Base-by-base conservation (phyloP, 208 protist genomes). In the Trypanosomatidae sp. region DNA sequence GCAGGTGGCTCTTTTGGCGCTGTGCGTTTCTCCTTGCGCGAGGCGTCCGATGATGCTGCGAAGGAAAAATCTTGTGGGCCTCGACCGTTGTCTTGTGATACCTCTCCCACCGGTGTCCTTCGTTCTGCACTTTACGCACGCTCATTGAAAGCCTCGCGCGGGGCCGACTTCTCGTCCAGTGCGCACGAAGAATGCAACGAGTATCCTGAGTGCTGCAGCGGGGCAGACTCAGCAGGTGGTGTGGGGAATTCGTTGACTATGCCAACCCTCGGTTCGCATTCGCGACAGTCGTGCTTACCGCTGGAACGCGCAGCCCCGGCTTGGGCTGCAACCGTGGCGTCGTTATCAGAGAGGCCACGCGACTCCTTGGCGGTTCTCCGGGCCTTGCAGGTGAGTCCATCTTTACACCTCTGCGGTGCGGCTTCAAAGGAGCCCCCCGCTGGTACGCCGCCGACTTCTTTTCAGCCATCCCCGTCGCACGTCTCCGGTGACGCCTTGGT, bases 281-380 rank as follows among this genome's bases (percentile, higher is more conserved):
- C 60, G 9, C 2, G 36, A 47, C 13, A 65, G 4, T 17, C 39
- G 17, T 25, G 36, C 60, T 28, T 8, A 1, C 39, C 22, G 12
- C 36, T n/a, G 36, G 60, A 13, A 6, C 60, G 25, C 39, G 22
- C 22, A 9, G 22, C 36, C 10, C 36, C 60, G 7, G 17, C 39
- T 30, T 28, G 6, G 58, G 58, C 33, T 36, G 39, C 36, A 39
- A 39, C 36, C 36, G 36, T 30, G 17, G n/a, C 41, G 19, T 47
- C 60, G 25, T 13, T 46, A 28, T 47, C 19, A 46, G 60, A 65
- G 36, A 28, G 1, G n/a, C 1, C 13, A 30, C 36, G 46, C 28
- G 13, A n/a, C 28, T 68, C 64, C 64, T 53, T 39, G 64, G 64
- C 41, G 19, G 64, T 25, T 19, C 64, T 68, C 2, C 41, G 64